A percentile compares a stretch with the other conserved stretches of the same genome.
Evolutionary conservation across 1,284 basidiomycete species (phyloP).

Genomic region (Moniliophthora roreri): DNA sequence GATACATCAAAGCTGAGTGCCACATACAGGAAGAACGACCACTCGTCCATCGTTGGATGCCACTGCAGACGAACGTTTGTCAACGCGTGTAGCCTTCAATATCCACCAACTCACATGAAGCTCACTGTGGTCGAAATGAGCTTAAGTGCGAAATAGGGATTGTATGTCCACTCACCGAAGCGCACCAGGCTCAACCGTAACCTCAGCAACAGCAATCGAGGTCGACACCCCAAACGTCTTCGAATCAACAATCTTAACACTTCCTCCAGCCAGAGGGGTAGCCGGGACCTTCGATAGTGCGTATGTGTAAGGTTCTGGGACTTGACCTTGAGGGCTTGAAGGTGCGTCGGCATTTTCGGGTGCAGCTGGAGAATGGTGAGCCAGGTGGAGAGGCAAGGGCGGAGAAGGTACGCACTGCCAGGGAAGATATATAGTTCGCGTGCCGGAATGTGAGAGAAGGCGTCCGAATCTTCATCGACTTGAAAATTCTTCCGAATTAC

Average conservation of each 20-base stretch:
- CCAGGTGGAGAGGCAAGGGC: slow-evolving; percentile 14
- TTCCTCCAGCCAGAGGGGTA: slow-evolving; percentile 55
- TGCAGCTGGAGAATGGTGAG: slow-evolving; percentile 28
- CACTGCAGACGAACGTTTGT: slow-evolving; percentile 40
- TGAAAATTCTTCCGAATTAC: slow-evolving; percentile 76
- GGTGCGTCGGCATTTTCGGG: slow-evolving; percentile 38
- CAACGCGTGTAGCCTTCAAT: background rate
- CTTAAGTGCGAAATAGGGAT: no score
- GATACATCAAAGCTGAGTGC: no score
- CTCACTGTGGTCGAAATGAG: slow-evolving; percentile 32
- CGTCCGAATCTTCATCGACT: slow-evolving; percentile 40
- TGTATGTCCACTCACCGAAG: slow-evolving; percentile 30
- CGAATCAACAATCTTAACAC: slow-evolving; percentile 63
- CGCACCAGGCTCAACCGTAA: slow-evolving; percentile 66
- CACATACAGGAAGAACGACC: slow-evolving; percentile 52
- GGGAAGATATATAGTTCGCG: slow-evolving; percentile 72
- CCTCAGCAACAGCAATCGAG: slow-evolving; percentile 64
- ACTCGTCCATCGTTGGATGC: slow-evolving; percentile 73
- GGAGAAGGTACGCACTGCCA: slow-evolving; percentile 35
- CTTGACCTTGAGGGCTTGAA: slow-evolving; percentile 48
- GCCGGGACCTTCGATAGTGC: slow-evolving; percentile 49
- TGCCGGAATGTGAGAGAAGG: slow-evolving; percentile 58
- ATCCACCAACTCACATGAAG: slow-evolving; percentile 32
- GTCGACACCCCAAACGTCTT: slow-evolving; percentile 46
- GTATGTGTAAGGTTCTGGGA: slow-evolving; percentile 54